Base-by-base conservation (phyloP, 1,139 yeast species). In the Hansenula sp. region DNA sequence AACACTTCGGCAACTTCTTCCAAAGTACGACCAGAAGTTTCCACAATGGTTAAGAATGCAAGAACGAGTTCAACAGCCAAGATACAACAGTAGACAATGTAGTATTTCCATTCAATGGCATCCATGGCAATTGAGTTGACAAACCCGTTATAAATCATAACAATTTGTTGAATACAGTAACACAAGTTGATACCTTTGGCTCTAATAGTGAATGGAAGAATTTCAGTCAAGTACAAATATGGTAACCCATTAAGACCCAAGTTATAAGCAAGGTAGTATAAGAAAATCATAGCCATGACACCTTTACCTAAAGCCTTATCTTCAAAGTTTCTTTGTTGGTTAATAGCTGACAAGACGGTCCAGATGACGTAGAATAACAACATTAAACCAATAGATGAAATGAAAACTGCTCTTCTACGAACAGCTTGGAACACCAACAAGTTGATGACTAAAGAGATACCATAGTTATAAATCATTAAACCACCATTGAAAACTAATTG, bases 51-150 rank as follows among this genome's bases (percentile, higher is more conserved):
- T 54, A 73, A 61, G 51, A 56, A 65, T 29, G 68, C 71, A 29
- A 68, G 56, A 13, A 54, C 42, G 17, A 67, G 47, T 46, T 69
- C 74, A 35, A 65, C 67, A 1, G 60, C 65, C 35, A 70, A 51
- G 29, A 65, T 51, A 56, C 70, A 64, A 48, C 73, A 43, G 48
- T 58, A 77, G 10, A 78, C 79, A 48, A 77, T 75, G 57, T 78
- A 79, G 62, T 76, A 78, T 53, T 73, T 76, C 81, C 82, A 77
- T 32, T 65, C 67, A 47, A 78, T 71, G 29, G 73, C 72, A 44
- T 69, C 77, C 77, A 78, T 71, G 27, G 82, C 83, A 52, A 78
- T 68, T 7, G 82, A 76, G 52, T 76, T 76, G 40, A 76, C 79
- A 53, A 71, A 77, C 32, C 76, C 68, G 41, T 69, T 70, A 61